Base-by-base conservation (phyloP, 305 asterid genomes). In the Euphrasia arctica region DNA sequence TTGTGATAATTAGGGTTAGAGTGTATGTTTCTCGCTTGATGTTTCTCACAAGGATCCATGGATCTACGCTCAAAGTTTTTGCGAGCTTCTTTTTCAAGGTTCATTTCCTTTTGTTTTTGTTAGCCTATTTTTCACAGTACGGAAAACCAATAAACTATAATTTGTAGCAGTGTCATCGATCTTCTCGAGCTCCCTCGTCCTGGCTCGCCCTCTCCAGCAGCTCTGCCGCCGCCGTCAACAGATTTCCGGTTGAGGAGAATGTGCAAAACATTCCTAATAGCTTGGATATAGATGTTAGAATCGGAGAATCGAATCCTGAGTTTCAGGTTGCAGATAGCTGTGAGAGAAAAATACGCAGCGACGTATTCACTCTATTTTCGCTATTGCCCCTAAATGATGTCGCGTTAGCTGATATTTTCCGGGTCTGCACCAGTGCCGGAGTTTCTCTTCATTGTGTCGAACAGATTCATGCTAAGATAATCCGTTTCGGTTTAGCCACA, bases 381-480 rank as follows among this genome's bases (percentile, higher is more conserved):
- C 75, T 65, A 54, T 75, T 79, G 70, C 28, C 58, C 47, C 73
- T 77, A 28, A 83, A 89, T 60, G 85, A 72, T 70, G 70, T 66
- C 67, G 72, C 83, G 13, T 65, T 85, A 52, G 79, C 85, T 31
- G 61, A 70, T 71, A 75, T 74, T 62, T 74, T 89, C 73, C 74
- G 74, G 77, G 80, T 83, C 27, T 85, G 89, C 61, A 51, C 78
- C 42, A 74, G 77, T 67, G 66, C 64, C 43, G 77, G 73, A 63
- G 71, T 78, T 72, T 65, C 74, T 62, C 68, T 73, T 63, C 72
- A 63, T 49, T 64, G 48, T 70, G 66, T 79, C 52, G 74, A 72
- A 67, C 90, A 79, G 76, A 69, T 92, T 66, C 98, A 92, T 78
- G 92, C 91, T 74, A 84, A 85, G 89, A 63, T 80, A 56, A 63